A percentile compares a stretch with the other conserved stretches of the same genome.
Evolutionary conservation across 306 rosid genomes (phyloP).

Genomic region (Argentina anserina): DNA sequence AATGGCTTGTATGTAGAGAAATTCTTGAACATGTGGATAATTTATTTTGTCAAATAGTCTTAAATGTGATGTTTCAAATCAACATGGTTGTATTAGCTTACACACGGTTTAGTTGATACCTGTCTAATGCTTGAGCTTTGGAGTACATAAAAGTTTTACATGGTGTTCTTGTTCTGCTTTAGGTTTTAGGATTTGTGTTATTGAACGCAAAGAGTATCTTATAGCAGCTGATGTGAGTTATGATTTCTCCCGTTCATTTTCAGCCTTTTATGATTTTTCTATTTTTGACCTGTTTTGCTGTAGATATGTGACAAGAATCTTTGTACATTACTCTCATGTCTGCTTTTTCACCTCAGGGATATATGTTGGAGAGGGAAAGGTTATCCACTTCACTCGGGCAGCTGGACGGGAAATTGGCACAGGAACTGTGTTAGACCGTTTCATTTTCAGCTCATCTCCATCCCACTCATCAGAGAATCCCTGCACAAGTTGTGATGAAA

Average conservation of each 20-base stretch:
- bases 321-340: conserved; percentile 2
- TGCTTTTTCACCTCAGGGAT: conserved; percentile 48
- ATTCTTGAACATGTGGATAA: not conserved
- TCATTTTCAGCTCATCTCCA: conserved; percentile 38
- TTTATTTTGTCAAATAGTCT: not conserved
- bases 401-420: conserved; percentile 44
- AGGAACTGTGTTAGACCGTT: conserved; percentile 34
- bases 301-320: not conserved
- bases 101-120: not conserved
- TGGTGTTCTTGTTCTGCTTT: not conserved
- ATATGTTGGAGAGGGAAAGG: conserved; percentile 55
- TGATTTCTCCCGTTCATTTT: not conserved
- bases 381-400: conserved; percentile 71
- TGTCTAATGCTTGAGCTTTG: not conserved
- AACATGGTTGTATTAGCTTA: not conserved
- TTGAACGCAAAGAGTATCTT: not conserved
- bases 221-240: not conserved
- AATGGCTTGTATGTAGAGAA: not conserved
- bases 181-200: not conserved
- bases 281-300: not conserved
- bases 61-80: not conserved
- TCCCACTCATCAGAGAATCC: conserved; percentile 32
- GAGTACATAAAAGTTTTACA: not conserved
- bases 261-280: not conserved
- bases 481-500: conserved; percentile 53